A percentile compares a stretch with the other conserved stretches of the same genome.
Conservation (phyloP, 108 stramenopile species). For the Cyclotella sp. region DNA sequence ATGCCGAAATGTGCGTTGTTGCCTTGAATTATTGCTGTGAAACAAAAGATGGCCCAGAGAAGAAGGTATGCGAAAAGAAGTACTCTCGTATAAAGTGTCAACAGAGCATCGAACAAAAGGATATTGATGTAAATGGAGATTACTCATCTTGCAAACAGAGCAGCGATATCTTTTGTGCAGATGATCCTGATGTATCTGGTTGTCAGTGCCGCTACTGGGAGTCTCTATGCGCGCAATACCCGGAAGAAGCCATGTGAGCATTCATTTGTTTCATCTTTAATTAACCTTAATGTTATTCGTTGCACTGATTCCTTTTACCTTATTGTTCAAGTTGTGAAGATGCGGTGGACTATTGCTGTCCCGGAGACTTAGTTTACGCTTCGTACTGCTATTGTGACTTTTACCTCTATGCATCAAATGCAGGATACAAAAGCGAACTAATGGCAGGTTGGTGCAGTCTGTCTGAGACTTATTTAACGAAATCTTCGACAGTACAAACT, state of each 20-base stretch:
- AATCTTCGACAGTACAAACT: neutral
- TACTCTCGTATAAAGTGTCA: constrained; percentile 5
- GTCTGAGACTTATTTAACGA: neutral
- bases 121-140: constrained; percentile 9
- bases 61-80: neutral
- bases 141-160: neutral
- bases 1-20: constrained; percentile 7
- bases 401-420: neutral
- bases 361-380: neutral
- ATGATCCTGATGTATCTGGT: neutral
- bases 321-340: neutral
- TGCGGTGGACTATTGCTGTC: constrained; percentile 3
- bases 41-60: neutral
- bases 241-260: neutral
- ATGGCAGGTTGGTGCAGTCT: neutral
- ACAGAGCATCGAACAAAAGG: neutral
- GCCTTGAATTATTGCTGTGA: constrained; percentile 11
- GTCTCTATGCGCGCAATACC: neutral
- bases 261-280: too few relatives aligned
- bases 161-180: neutral
- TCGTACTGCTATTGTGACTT: constrained; percentile 12
- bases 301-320: too few relatives aligned
- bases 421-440: neutral
- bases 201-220: constrained; percentile 3
- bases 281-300: too few relatives aligned